Base-by-base conservation (phyloP, 176 grass and related monocot genomes). In the Triticum dicoccoides region DNA sequence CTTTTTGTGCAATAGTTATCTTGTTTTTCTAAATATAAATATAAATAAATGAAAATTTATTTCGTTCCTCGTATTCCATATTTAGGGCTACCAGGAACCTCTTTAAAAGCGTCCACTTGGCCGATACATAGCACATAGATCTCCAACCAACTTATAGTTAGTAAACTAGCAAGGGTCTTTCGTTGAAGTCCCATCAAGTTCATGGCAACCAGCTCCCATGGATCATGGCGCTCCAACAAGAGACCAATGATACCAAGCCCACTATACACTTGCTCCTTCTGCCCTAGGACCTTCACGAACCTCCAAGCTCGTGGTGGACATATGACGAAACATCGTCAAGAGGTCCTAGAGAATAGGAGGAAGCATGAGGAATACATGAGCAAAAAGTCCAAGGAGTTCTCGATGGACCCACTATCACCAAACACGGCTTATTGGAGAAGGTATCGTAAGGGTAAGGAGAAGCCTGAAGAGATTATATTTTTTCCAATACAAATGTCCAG, bases 301-400 rank as follows among this genome's bases (percentile, higher is more conserved):
- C 61, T 80, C 58, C 78, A 82, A 2, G 68, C 77, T 24, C 78
- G n/a, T 18, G 85, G 85, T 0, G 41, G 85, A 6, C 69, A 87
- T 35, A 81, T 87, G 85, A 63, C 29, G 0, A 81, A 39, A 68
- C 42, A 29, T 5, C 41, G 70, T 27, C 15, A 3, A 14, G 44
- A 65, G 67, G 3, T 65, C 9, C 3, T 6, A 39, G 23, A 86
- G 63, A 29, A 39, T 27, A 69, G n/a, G 64, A 69, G 25, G 15
- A 11, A 79, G 65, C 23, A 79, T 29, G 33, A 30, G n/a, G 33
- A 86, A 52, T 38, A 59, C n/a, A 68, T 68, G 33, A 25, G 5
- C 10, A 69, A 69, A 11, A 69, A 68, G 45, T 0, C 2, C 3
- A 79, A 29, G 0, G 61, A 33, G 2, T 29, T 81, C 4, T 20